phyloP scores from a whole-genome alignment of 257 asterid species.

The Penstemon barbatus region DNA sequence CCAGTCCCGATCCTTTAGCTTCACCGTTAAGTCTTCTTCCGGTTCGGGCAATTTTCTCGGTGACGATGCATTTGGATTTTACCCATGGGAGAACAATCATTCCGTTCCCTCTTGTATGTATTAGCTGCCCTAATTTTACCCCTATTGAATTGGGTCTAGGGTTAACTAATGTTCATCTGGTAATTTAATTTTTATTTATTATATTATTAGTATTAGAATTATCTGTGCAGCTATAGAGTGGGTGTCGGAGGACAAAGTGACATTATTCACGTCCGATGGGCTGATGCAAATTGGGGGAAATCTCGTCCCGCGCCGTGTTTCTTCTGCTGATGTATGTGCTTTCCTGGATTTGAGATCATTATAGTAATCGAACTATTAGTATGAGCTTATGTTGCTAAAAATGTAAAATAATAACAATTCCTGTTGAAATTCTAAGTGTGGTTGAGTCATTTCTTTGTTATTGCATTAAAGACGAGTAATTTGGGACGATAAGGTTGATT shows the following conservation, averaged over 20 bases:
- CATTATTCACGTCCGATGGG: conserved; percentile 90
- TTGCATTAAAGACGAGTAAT: not conserved
- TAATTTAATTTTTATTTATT: not conserved
- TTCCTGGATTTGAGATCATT: conserved; percentile 10
- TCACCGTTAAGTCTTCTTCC: conserved; percentile 46
- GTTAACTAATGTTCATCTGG: not conserved
- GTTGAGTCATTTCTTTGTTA: not conserved
- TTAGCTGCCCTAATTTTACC: not conserved
- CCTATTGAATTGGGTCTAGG: conserved; percentile 12
- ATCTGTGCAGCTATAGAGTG: conserved; percentile 67
- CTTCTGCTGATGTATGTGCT: conserved; percentile 62
- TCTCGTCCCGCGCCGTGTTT: conserved; percentile 69
- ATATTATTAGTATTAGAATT: not conserved
- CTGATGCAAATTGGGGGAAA: conserved; percentile 89
- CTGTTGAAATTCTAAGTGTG: not conserved
- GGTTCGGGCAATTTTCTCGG: conserved; percentile 55
- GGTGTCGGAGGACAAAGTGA: conserved; percentile 81
- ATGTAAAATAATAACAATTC: too few species aligned
- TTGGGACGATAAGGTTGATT: not conserved
- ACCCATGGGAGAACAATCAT: conserved; percentile 76
- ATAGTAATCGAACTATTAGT: not conserved
- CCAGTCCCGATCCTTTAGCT: conserved; percentile 38
- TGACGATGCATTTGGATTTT: conserved; percentile 73
- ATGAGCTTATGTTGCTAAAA: not conserved
- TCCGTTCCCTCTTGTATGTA: conserved; percentile 53